Evolutionary conservation across 2,329 filamentous ascomycete genomes (phyloP).

Genomic region (Ophiostoma tasmaniense): DNA sequence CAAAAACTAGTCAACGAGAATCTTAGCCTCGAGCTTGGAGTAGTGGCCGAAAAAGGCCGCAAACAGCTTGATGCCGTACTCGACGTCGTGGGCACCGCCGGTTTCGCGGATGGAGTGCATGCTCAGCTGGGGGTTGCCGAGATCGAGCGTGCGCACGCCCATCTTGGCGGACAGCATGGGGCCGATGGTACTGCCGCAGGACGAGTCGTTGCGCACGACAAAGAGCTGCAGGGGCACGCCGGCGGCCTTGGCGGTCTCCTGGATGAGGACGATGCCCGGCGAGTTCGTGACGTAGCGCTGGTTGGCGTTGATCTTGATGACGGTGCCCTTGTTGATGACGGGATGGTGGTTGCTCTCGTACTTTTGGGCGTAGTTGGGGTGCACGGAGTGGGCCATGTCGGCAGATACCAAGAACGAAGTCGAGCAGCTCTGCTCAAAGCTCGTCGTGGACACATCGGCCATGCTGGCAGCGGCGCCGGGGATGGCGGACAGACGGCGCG

Average conservation of each 20-base stretch:
- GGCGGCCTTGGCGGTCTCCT: conserved; percentile 68
- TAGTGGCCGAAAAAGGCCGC: conserved; percentile 80
- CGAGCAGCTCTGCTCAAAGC: conserved; percentile 86
- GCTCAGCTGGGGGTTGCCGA: conserved; percentile 87
- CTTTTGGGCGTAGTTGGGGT: conserved; percentile 89
- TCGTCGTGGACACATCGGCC: conserved; percentile 64
- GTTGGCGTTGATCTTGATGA: conserved; percentile 98
- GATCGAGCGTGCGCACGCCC: conserved; percentile 79
- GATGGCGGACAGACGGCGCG: conserved; percentile 77
- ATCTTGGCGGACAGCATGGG: conserved; percentile 88
- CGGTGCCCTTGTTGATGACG: conserved; percentile 91
- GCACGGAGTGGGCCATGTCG: conserved; percentile 94
- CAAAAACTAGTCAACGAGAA: conserved; percentile 62
- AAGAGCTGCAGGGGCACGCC: conserved; percentile 89
- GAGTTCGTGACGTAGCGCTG: conserved; percentile 95
- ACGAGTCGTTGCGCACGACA: conserved; percentile 90
- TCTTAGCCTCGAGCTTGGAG: conserved; percentile 70
- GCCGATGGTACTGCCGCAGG: conserved; percentile 92
- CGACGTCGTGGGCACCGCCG: conserved; percentile 78
- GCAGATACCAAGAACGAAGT: conserved; percentile 91
- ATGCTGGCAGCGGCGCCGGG: conserved; percentile 43
- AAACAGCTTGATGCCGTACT: conserved; percentile 77
- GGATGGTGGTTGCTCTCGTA: conserved; percentile 88
- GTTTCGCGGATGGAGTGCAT: conserved; percentile 98
- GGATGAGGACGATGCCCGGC: conserved; percentile 83